Evolutionary conservation across 768 basidiomycete species (phyloP).

Genomic region (Tylopilus felleus): DNA sequence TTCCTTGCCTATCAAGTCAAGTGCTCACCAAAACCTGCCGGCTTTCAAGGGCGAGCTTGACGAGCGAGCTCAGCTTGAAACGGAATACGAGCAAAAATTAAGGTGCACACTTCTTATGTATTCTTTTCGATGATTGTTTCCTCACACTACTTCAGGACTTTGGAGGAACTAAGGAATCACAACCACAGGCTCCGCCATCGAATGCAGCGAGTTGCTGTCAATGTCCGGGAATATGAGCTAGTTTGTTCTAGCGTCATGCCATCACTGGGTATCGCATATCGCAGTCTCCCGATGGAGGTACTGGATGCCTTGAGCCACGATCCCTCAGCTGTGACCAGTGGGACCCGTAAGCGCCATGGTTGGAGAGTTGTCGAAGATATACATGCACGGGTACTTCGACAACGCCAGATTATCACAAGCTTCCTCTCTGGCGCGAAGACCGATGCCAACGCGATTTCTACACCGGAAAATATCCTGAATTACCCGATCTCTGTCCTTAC

Average conservation of each 20-base stretch:
- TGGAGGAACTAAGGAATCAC: constrained; percentile 56
- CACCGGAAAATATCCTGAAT: constrained; percentile 45
- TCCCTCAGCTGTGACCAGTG: constrained; percentile 69
- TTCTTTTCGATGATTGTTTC: not conserved
- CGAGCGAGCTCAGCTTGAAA: constrained; percentile 42
- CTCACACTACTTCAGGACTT: constrained; percentile 40
- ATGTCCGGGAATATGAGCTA: constrained; percentile 63
- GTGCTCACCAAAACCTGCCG: constrained; percentile 29
- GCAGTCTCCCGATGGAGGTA: constrained; percentile 58
- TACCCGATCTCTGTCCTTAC: constrained; percentile 51
- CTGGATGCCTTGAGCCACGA: constrained; percentile 75
- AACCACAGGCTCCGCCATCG: constrained; percentile 69
- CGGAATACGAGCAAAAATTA: constrained; percentile 50
- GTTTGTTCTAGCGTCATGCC: constrained; percentile 51
- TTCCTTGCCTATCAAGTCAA: constrained; percentile 34
- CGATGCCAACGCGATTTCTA: constrained; percentile 1
- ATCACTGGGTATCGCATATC: constrained; percentile 45
- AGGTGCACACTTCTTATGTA: constrained; percentile 17
- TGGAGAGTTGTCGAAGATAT: constrained; percentile 80
- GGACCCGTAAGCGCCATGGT: constrained; percentile 56
- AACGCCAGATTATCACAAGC: constrained; percentile 51
- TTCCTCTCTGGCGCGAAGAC: constrained; percentile 37
- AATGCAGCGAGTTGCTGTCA: constrained; percentile 59
- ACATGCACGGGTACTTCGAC: constrained; percentile 55
- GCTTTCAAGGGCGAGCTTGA: constrained; percentile 41